Conservation (phyloP, 192 early-diverging fungal species). For the Coemansia sp. region DNA sequence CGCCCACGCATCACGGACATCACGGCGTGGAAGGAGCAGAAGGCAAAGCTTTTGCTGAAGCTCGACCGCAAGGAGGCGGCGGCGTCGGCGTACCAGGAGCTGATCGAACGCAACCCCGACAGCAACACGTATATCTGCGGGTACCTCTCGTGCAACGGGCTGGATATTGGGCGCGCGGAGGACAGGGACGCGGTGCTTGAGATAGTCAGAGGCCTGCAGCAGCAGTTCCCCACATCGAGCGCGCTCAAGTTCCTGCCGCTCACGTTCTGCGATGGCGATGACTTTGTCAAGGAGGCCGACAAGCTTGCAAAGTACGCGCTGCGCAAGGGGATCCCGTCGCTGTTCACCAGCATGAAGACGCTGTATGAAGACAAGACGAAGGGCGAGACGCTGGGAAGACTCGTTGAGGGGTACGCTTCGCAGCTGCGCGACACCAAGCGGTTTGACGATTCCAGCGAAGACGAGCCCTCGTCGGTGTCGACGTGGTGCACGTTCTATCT, state of each 20-base stretch:
- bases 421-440: slow-evolving; percentile 51
- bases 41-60: slow-evolving; percentile 68
- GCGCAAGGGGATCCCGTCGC: slow-evolving; percentile 91
- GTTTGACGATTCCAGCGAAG: slow-evolving; percentile 50
- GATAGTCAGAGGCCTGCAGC: slow-evolving; percentile 55
- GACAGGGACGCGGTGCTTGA: slow-evolving; percentile 46
- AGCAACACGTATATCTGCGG: slow-evolving; percentile 70
- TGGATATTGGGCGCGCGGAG: slow-evolving; percentile 28
- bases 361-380: slow-evolving; percentile 71
- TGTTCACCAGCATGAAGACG: slow-evolving; percentile 81
- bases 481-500: slow-evolving; percentile 93
- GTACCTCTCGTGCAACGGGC: slow-evolving; percentile 58
- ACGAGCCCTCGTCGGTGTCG: slow-evolving; percentile 75
- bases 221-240: slow-evolving; percentile 82
- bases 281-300: slow-evolving; percentile 65
- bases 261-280: slow-evolving; percentile 68
- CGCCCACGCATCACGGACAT: slow-evolving; percentile 74
- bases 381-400: slow-evolving; percentile 63
- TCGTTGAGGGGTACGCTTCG: slow-evolving; percentile 65
- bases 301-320: slow-evolving; percentile 70
- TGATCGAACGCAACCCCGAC: slow-evolving; percentile 85
- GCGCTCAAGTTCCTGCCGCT: slow-evolving; percentile 77
- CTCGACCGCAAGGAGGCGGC: slow-evolving; percentile 69
- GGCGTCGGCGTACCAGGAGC: slow-evolving; percentile 69
- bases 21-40: slow-evolving; percentile 73